Base-by-base conservation (phyloP, 1,139 yeast genomes). In the Kodamaea plutei region DNA sequence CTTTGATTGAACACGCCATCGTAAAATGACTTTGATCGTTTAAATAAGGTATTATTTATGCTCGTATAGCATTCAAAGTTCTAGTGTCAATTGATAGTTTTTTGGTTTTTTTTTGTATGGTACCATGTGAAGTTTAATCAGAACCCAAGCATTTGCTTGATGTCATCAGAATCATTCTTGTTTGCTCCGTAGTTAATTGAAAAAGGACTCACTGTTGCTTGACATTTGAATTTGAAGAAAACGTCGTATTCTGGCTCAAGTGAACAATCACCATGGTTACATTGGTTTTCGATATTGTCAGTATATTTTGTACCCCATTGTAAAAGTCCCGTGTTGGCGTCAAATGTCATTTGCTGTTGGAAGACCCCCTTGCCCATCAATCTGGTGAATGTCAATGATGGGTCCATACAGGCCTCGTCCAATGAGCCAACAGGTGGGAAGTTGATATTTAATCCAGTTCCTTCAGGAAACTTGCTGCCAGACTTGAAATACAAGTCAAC, bases 361-460 rank as follows among this genome's bases (percentile, higher is more conserved):
- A 52, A 45, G 12, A 63, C 56, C 10, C 59, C 61, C n/a, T 53
- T 48, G 8, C 72, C 68, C 24, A 66, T 41, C 26, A 69, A 29
- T 34, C 72, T 54, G n/a, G 72, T 50, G 31, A 53, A 54, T 11
- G 53, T 52, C 52, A 60, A 69, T 15, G 37, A 37, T 8, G 73
- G 72, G 33, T 57, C 55, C 24, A 47, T 38, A 44, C 76, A 70
- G 11, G 48, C 34, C 20, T 47, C 40, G 20, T 50, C 44, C 11
- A 47, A 47, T 15, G 36, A 26, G 2, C 69, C 68, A 21, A 61
- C 72, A n/a, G 51, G 48, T 18, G 74, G 76, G 44, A 69, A 56
- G 45, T 69, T 70, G 31, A 71, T 67, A 38, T 65, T 69, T 30
- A 71, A 34, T 15, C 76, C 76, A 15, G 60, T 53, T 25, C 64